These are phyloP conservation scores for Juncus inflexus DNA, from an alignment of 176 grass and related monocot species.

Conservation along the genomic window DNA sequence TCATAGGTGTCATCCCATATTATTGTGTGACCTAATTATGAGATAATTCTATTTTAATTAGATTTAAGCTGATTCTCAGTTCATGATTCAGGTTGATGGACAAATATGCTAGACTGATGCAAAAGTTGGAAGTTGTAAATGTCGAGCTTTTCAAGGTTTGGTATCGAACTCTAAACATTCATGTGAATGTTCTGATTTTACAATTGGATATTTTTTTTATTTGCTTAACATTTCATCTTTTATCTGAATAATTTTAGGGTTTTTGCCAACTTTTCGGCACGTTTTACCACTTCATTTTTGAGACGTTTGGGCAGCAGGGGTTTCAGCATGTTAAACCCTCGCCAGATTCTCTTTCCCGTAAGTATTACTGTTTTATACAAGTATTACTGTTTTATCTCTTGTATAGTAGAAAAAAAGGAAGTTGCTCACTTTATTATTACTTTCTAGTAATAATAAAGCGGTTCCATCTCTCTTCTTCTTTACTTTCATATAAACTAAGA, in stretches of 20 bases:
- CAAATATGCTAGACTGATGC: conserved; percentile 98
- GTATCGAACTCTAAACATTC: conserved; percentile 4
- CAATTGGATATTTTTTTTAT: conserved; percentile 7
- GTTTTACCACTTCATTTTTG: conserved; percentile 87
- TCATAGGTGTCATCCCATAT: too few species aligned
- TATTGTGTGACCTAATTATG: too few species aligned
- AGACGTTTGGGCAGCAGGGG: conserved; percentile 70
- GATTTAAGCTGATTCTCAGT: too few species aligned
- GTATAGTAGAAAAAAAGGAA: background rate
- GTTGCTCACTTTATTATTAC: background rate
- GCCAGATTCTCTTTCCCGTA: conserved; percentile 59
- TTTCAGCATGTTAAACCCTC: conserved; percentile 59
- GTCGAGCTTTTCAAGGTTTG: conserved; percentile 94
- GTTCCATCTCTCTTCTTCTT: background rate
- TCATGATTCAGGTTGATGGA: conserved; percentile 83
- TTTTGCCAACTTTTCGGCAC: conserved; percentile 92
- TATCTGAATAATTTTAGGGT: conserved; percentile 48
- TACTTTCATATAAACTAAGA: background rate
- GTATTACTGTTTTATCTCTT: conserved; percentile 29
- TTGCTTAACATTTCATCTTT: conserved; percentile 5
- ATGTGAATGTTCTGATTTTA: conserved; percentile 17
- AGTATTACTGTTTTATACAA: conserved; percentile 36
- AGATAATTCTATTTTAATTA: too few species aligned
- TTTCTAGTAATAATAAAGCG: conserved; percentile 18
- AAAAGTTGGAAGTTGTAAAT: conserved; percentile 93